Conservation (phyloP, 2,329 filamentous ascomycete genomes). For the Colletotrichum sp. region DNA sequence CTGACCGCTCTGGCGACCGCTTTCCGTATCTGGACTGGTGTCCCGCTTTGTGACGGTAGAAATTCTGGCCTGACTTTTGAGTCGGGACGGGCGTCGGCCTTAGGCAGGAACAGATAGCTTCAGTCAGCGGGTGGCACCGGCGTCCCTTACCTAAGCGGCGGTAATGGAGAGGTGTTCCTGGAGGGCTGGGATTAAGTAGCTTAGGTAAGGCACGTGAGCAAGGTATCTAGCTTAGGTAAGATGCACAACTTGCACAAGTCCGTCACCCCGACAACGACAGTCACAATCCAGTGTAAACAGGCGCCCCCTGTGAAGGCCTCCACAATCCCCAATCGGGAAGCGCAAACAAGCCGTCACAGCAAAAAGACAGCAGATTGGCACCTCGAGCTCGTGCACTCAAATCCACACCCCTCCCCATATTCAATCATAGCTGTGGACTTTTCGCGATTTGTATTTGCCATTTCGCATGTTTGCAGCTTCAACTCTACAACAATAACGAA, state of each 20-base stretch:
- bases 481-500: constrained; percentile 22
- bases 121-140: background rate
- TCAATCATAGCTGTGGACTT: constrained; percentile 12
- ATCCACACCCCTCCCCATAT: constrained; percentile 21
- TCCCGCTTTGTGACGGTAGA: background rate
- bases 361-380: background rate
- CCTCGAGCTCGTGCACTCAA: background rate
- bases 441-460: background rate
- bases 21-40: accelerated
- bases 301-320: background rate
- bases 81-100: background rate
- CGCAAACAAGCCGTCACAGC: constrained; percentile 15
- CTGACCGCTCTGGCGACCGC: background rate
- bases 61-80: background rate
- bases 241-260: background rate
- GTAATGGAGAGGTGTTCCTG: background rate
- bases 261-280: constrained; percentile 13
- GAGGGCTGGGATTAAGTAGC: background rate
- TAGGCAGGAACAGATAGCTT: background rate
- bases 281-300: constrained; percentile 13
- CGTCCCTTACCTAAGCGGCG: background rate
- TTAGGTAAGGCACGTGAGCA: background rate
- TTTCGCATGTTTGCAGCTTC: constrained; percentile 7
- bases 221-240: background rate
- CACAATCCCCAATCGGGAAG: constrained; percentile 19